A percentile compares a stretch with the other conserved stretches of the same genome.
These are phyloP conservation scores for Exophiala spinifera DNA, from an alignment of 2,329 filamentous ascomycete genomes.

Conservation along the genomic window DNA sequence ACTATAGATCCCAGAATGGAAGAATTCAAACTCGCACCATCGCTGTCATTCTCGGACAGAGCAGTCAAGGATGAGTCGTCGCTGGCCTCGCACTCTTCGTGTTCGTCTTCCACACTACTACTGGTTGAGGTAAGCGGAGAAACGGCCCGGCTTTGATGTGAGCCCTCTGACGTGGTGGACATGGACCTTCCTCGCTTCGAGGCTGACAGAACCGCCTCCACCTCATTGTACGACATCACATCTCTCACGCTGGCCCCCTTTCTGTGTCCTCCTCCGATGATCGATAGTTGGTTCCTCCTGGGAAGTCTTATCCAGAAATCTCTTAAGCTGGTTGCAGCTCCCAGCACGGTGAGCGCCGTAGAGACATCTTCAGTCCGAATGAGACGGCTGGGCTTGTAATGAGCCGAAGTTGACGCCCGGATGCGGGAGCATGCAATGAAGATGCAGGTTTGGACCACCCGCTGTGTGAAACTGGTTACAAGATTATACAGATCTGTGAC, in stretches of 20 bases:
- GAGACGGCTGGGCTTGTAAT: slow-evolving; percentile 32
- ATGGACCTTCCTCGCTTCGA: slow-evolving; percentile 7
- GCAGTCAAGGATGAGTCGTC: not conserved
- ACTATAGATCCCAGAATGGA: not conserved
- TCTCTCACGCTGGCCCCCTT: slow-evolving; percentile 14
- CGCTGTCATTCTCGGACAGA: not conserved
- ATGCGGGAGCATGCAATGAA: slow-evolving; percentile 69
- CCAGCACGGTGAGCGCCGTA: slow-evolving; percentile 54
- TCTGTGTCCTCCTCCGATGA: slow-evolving; percentile 33
- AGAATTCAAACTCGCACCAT: not conserved
- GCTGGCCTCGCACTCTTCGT: not conserved
- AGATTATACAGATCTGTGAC: slow-evolving; percentile 74
- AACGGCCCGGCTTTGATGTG: not conserved
- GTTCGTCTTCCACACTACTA: not conserved
- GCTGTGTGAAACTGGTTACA: slow-evolving; percentile 63
- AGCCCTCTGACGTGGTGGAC: slow-evolving; percentile 1
- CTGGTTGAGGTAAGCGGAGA: not conserved
- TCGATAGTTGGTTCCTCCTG: slow-evolving; percentile 51
- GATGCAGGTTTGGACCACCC: slow-evolving; percentile 66
- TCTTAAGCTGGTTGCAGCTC: slow-evolving; percentile 42
- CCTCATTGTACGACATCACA: slow-evolving; percentile 20
- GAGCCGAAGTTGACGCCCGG: slow-evolving; percentile 45
- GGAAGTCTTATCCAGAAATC: slow-evolving; percentile 54
- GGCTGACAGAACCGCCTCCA: slow-evolving; percentile 28
- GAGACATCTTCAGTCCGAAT: slow-evolving; percentile 51